These are phyloP conservation scores for Neurospora terricola DNA, from an alignment of 495 filamentous ascomycete species.

Conservation along the genomic window DNA sequence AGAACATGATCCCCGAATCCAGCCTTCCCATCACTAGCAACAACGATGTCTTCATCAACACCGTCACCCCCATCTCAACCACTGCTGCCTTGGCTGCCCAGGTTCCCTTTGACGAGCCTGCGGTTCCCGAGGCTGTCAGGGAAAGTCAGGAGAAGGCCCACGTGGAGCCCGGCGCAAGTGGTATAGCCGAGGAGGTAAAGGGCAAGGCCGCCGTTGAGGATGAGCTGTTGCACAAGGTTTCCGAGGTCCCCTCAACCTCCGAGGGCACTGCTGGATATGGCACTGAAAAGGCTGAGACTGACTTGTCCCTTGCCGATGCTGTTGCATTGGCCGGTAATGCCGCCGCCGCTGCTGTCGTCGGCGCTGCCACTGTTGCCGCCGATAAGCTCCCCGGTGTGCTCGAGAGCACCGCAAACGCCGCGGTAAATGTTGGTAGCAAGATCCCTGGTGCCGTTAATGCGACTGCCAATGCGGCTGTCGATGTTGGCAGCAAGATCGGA, in stretches of 20 bases:
- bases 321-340: conserved; percentile 29
- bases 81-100: conserved; percentile 50
- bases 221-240: conserved; percentile 50
- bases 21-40: conserved; percentile 59
- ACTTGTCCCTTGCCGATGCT: conserved; percentile 30
- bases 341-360: conserved; percentile 30
- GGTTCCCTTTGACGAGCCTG: conserved; percentile 62
- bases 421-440: conserved; percentile 16
- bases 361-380: conserved; percentile 24
- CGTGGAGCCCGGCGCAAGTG: conserved; percentile 50
- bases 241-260: conserved; percentile 44
- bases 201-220: conserved; percentile 53
- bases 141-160: conserved; percentile 55
- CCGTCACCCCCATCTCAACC: conserved; percentile 57
- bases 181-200: conserved; percentile 41
- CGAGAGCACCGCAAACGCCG: conserved; percentile 20
- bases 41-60: conserved; percentile 51
- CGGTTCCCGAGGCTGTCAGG: conserved; percentile 56
- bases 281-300: conserved; percentile 37
- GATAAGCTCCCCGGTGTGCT: conserved; percentile 2
- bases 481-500: neutral
- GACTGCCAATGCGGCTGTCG: conserved; percentile 2
- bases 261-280: conserved; percentile 41
- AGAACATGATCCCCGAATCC: conserved; percentile 74
- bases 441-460: conserved; percentile 7